These are phyloP conservation scores for Zea luxurians DNA, from an alignment of 176 grass and related monocot genomes.

Conservation along the genomic window DNA sequence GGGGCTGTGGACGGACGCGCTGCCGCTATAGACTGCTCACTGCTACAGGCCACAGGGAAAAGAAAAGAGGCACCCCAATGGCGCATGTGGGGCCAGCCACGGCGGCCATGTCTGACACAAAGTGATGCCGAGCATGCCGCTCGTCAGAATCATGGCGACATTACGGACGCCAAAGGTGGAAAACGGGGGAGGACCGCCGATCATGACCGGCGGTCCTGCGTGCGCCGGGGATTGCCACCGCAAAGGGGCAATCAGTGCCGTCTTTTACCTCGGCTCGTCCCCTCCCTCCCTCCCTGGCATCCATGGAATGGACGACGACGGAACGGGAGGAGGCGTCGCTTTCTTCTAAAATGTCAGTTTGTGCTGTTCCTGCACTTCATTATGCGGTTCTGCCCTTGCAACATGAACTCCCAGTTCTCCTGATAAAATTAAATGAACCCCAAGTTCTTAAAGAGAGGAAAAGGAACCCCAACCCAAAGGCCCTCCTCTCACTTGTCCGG, in stretches of 20 bases:
- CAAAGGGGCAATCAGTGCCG: constrained; percentile 43
- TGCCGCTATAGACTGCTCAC: no score
- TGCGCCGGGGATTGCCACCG: constrained; percentile 38
- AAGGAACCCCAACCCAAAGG: not conserved
- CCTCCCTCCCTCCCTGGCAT: not conserved
- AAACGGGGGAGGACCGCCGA: constrained; percentile 17
- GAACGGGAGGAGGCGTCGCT: constrained; percentile 1
- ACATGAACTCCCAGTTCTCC: not conserved
- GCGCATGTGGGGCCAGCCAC: constrained; percentile 30
- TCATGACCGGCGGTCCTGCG: constrained; percentile 45
- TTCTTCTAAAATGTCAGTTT: not conserved
- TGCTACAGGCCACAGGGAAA: constrained; percentile 14
- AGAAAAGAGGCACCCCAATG: not conserved
- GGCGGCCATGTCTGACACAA: constrained; percentile 51
- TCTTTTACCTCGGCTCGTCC: constrained; percentile 4
- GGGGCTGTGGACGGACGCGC: not conserved
- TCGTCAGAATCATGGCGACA: constrained; percentile 49
- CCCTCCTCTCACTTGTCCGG: not conserved
- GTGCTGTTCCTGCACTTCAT: not conserved
- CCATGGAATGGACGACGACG: not conserved
- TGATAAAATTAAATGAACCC: not conserved
- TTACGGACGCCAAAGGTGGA: constrained; percentile 43
- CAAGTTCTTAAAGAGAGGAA: constrained; percentile 6
- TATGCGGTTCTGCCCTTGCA: constrained; percentile 13
- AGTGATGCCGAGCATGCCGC: constrained; percentile 47